Conservation (phyloP, 1,284 basidiomycete species). For the Trichosporon sp. region DNA sequence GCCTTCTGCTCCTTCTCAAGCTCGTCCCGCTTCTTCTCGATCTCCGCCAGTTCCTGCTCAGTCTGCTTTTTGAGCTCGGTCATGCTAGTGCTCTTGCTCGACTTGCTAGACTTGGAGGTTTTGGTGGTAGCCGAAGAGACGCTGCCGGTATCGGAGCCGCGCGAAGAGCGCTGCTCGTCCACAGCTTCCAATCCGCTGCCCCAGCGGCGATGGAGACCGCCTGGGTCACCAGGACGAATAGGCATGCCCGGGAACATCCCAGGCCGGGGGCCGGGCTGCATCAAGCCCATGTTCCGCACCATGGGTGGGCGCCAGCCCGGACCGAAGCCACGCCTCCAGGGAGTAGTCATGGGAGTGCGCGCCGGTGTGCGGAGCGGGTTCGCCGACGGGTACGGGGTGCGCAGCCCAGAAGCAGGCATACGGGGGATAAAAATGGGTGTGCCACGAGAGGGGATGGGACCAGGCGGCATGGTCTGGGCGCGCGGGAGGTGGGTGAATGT, state of each 20-base stretch:
- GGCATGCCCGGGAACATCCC: background rate
- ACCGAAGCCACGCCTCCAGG: background rate
- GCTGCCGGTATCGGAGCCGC: background rate
- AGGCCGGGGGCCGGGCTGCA: background rate
- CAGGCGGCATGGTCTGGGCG: conserved; percentile 11
- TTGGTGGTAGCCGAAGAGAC: background rate
- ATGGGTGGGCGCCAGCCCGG: background rate
- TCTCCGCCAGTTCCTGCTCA: background rate
- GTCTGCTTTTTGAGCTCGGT: background rate
- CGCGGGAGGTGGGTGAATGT: background rate
- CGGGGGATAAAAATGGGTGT: background rate
- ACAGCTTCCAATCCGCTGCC: background rate
- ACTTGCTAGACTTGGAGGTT: background rate
- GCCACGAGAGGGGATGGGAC: background rate
- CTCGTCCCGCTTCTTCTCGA: conserved; percentile 28
- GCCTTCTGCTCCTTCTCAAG: conserved; percentile 26
- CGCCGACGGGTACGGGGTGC: background rate
- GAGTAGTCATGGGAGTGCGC: conserved; percentile 13
- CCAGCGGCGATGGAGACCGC: background rate
- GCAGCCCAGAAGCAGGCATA: background rate
- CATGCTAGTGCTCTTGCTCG: background rate
- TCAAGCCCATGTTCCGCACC: background rate
- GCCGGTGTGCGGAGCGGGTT: background rate
- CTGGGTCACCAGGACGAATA: background rate
- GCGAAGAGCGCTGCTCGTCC: background rate